Conservation (phyloP, 331 rosid species). For the Acacia pycnantha region DNA sequence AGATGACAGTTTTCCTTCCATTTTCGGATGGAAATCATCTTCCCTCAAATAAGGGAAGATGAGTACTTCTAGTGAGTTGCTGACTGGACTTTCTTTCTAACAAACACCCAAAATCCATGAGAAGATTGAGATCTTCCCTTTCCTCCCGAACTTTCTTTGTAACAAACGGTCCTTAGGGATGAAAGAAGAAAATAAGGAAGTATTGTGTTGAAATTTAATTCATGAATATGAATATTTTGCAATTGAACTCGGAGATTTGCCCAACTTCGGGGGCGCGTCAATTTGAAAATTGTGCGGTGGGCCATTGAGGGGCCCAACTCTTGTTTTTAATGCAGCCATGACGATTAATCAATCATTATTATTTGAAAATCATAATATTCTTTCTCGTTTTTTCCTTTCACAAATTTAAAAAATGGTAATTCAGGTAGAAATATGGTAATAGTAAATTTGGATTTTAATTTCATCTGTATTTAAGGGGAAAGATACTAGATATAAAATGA, state of each 20-base stretch:
- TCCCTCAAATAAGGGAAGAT: no score
- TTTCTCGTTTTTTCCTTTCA: not conserved
- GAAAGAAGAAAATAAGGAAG: no score
- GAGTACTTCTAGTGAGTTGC: no score
- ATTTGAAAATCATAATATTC: not conserved
- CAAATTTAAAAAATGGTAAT: not conserved
- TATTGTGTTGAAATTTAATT: no score
- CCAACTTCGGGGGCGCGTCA: slow-evolving; percentile 6
- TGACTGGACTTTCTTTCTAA: no score
- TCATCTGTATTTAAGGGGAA: not conserved
- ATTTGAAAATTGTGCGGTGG: slow-evolving; percentile 7
- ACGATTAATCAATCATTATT: not conserved
- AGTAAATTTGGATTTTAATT: not conserved
- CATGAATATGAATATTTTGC: no score
- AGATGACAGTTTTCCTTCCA: no score
- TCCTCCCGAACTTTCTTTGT: no score
- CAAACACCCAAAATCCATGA: no score
- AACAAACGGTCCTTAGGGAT: no score
- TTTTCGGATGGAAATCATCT: no score
- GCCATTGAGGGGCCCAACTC: not conserved
- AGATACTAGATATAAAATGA: not conserved
- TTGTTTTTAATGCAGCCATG: not conserved
- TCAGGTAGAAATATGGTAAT: not conserved
- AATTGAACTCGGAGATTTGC: not conserved
- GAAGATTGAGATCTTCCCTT: no score